These are phyloP conservation scores for Podila horticola DNA, from an alignment of 192 early-diverging fungal species.

Conservation along the genomic window DNA sequence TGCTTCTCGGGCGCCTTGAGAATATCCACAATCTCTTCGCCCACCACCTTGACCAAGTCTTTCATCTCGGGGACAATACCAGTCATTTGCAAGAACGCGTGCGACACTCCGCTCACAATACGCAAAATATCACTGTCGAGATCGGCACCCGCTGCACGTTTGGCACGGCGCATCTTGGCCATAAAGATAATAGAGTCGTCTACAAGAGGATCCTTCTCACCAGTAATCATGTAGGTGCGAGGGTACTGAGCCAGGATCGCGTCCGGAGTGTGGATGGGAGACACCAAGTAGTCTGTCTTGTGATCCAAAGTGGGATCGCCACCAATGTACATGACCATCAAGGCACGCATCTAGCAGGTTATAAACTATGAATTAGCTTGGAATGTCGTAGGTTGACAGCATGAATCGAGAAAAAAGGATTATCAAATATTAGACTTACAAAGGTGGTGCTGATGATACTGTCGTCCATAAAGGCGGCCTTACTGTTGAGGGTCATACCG, in stretches of 20 bases:
- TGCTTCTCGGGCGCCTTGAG: conserved; percentile 1
- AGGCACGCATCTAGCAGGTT: conserved; percentile 66
- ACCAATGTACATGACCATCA: conserved; percentile 87
- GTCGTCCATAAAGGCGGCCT: conserved; percentile 88
- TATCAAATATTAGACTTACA: conserved; percentile 45
- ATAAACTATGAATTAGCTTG: conserved; percentile 5
- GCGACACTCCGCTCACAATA: conserved; percentile 77
- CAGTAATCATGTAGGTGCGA: conserved; percentile 88
- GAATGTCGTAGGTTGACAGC: background rate
- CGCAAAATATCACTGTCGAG: conserved; percentile 55
- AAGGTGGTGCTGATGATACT: conserved; percentile 83
- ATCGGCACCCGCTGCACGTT: conserved; percentile 51
- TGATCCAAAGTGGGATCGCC: conserved; percentile 83
- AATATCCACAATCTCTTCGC: conserved; percentile 51
- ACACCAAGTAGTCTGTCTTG: conserved; percentile 84
- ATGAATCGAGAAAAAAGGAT: background rate
- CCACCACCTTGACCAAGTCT: conserved; percentile 54
- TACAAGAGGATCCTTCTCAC: conserved; percentile 97
- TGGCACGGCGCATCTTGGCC: conserved; percentile 85
- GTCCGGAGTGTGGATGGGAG: conserved; percentile 87
- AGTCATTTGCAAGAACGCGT: conserved; percentile 76
- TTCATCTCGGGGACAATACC: conserved; percentile 77
- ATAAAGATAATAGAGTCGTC: conserved; percentile 97
- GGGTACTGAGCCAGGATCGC: conserved; percentile 90
- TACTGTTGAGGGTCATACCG: conserved; percentile 78